Percentiles rank a stretch among this genome's conserved stretches.
Conservation (phyloP, 169 alveolate species). For the Cryptosporidium viatorum region DNA sequence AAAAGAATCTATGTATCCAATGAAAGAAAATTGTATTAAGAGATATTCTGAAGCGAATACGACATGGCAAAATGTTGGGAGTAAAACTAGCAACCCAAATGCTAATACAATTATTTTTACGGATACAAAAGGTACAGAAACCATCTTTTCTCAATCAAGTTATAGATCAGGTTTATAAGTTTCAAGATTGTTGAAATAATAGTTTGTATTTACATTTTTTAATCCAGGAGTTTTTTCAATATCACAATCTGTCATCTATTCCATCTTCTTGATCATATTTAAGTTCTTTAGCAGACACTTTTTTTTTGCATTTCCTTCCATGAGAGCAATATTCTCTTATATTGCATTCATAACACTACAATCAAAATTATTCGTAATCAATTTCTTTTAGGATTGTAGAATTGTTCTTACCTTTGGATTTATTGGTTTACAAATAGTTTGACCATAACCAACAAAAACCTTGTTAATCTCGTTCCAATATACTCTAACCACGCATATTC, state of each 20-base stretch:
- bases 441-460: slow-evolving; percentile 96
- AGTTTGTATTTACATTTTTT: neutral
- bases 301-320: slow-evolving; percentile 2
- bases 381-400: neutral
- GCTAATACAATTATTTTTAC: slow-evolving; percentile 15
- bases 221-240: neutral
- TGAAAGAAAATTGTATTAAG: slow-evolving; percentile 68
- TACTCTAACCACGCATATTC: slow-evolving; percentile 31
- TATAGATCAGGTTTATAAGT: slow-evolving; percentile 40
- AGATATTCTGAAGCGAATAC: slow-evolving; percentile 69
- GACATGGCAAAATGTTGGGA: slow-evolving; percentile 62
- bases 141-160: slow-evolving; percentile 53
- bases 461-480: slow-evolving; percentile 92
- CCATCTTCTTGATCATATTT: neutral
- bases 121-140: slow-evolving; percentile 53
- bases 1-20: slow-evolving; percentile 57
- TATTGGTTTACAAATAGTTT: slow-evolving; percentile 91
- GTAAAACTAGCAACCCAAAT: slow-evolving; percentile 66
- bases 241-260: neutral
- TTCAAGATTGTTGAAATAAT: neutral
- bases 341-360: slow-evolving; percentile 44
- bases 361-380: too few species aligned
- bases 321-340: slow-evolving; percentile 35
- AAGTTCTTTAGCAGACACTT: neutral
- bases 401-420: slow-evolving; percentile 78